Percentiles rank a stretch among this genome's conserved stretches.
Conservation (phyloP, 352 stramenopile genomes). For the Pythium aristosporum region DNA sequence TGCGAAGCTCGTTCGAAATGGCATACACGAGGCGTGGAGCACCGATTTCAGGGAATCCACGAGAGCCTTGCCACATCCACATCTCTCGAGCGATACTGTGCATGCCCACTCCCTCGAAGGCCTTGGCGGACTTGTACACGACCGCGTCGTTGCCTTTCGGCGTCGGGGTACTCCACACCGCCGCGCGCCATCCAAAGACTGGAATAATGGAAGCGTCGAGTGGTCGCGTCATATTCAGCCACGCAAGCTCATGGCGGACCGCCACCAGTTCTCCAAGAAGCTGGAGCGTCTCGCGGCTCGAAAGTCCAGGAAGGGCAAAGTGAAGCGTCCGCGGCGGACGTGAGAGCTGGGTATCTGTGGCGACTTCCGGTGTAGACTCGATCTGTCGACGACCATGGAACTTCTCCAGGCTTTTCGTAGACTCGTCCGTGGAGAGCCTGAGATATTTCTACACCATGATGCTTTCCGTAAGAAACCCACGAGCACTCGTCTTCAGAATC, state of each 20-base stretch:
- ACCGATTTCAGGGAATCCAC: constrained; percentile 5
- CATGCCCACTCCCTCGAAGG: constrained; percentile 18
- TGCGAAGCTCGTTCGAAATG: constrained; percentile 12
- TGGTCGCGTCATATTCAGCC: constrained; percentile 17
- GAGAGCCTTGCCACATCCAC: constrained; percentile 10
- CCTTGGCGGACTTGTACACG: constrained; percentile 25
- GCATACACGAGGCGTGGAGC: constrained; percentile 9
- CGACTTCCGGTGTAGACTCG: neutral
- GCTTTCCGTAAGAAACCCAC: neutral
- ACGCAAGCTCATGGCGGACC: constrained; percentile 19
- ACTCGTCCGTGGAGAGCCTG: neutral
- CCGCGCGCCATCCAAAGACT: constrained; percentile 22
- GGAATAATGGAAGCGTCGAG: constrained; percentile 7
- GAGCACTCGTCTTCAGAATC: neutral
- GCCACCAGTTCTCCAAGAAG: constrained; percentile 16
- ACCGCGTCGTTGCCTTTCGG: constrained; percentile 3
- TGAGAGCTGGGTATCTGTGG: neutral
- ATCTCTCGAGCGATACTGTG: constrained; percentile 6
- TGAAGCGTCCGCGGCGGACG: constrained; percentile 12
- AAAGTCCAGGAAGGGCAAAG: constrained; percentile 23
- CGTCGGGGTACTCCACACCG: constrained; percentile 14
- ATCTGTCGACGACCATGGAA: neutral
- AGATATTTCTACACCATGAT: constrained; percentile 12
- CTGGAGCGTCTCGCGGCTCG: constrained; percentile 14
- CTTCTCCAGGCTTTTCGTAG: neutral